Conservation (phyloP, 805 yeast genomes). For the Priceomyces castillae region DNA sequence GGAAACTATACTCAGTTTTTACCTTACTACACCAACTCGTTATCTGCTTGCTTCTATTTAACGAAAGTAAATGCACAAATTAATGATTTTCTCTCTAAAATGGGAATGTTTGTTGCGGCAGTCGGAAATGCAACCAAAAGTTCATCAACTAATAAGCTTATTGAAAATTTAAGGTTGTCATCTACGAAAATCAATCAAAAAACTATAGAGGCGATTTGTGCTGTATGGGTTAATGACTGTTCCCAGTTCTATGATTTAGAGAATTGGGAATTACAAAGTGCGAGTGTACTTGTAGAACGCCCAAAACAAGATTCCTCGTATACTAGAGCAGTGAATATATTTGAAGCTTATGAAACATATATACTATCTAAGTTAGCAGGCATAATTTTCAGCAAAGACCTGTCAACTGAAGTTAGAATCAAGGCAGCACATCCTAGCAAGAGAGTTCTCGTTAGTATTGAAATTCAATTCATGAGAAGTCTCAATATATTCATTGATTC, state of each 20-base stretch:
- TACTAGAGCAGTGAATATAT: conserved; percentile 35
- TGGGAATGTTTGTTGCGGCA: conserved; percentile 30
- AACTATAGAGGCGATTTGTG: conserved; percentile 39
- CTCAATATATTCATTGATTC: conserved; percentile 41
- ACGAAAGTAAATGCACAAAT: conserved; percentile 25
- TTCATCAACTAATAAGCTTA: conserved; percentile 34
- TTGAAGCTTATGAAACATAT: conserved; percentile 36
- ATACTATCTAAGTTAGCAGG: conserved; percentile 29
- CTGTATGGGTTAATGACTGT: conserved; percentile 46
- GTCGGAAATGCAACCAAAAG: conserved; percentile 34
- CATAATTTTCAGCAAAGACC: conserved; percentile 21
- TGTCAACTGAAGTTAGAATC: conserved; percentile 24
- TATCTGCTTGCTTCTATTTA: conserved; percentile 38
- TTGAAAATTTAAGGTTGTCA: conserved; percentile 33
- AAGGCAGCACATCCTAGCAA: conserved; percentile 39
- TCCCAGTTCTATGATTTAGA: conserved; percentile 44
- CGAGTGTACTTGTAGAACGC: conserved; percentile 7
- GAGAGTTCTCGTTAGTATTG: conserved; percentile 38
- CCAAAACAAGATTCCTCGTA: conserved; percentile 18
- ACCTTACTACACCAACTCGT: conserved; percentile 40
- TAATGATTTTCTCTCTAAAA: conserved; percentile 25
- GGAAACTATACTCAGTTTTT: conserved; percentile 32
- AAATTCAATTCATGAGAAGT: conserved; percentile 45
- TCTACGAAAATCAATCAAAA: conserved; percentile 34
- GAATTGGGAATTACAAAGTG: conserved; percentile 33